Evolutionary conservation across 495 filamentous ascomycete genomes (phyloP).

Genomic region (Pseudevernia furfuracea): DNA sequence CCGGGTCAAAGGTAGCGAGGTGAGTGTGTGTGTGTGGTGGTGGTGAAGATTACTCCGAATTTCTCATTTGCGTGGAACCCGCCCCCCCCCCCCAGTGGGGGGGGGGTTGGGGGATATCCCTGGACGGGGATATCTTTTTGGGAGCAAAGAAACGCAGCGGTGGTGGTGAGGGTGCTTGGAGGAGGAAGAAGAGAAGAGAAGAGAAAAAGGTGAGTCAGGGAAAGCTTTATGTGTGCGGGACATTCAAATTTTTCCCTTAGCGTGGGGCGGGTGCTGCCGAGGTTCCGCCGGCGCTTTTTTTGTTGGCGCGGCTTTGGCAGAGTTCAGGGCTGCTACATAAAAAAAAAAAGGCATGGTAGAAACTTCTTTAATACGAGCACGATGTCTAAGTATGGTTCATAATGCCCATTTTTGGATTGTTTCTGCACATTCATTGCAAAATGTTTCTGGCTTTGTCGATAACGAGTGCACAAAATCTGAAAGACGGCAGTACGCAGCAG

Average conservation of each 20-base stretch:
- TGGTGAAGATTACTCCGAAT: conserved; percentile 99
- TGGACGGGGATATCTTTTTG: conserved; percentile 48
- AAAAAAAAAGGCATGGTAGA: too few relatives aligned
- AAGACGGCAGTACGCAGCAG: too few relatives aligned
- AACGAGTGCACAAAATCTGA: too few relatives aligned
- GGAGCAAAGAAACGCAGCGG: conserved; percentile 99
- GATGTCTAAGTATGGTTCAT: too few relatives aligned
- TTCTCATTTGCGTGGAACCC: conserved; percentile 87
- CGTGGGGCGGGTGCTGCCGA: not conserved
- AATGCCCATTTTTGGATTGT: too few relatives aligned
- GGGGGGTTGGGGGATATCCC: conserved; percentile 18
- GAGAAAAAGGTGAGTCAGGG: conserved; percentile 31
- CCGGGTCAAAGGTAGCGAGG: conserved; percentile 21
- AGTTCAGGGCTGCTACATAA: too few relatives aligned
- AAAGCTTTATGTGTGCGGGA: not conserved
- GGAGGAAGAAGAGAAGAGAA: too few relatives aligned
- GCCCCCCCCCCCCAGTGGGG: not conserved
- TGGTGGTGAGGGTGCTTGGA: conserved; percentile 85
- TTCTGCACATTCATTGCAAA: too few relatives aligned
- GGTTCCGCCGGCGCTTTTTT: not conserved
- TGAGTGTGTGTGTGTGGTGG: conserved; percentile 39
- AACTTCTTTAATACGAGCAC: too few relatives aligned
- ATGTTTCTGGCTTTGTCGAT: too few relatives aligned
- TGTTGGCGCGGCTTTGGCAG: not conserved
- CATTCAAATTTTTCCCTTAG: not conserved